phyloP scores from a whole-genome alignment of 2,329 filamentous ascomycete species.

The Rutstroemia sydowiana region DNA sequence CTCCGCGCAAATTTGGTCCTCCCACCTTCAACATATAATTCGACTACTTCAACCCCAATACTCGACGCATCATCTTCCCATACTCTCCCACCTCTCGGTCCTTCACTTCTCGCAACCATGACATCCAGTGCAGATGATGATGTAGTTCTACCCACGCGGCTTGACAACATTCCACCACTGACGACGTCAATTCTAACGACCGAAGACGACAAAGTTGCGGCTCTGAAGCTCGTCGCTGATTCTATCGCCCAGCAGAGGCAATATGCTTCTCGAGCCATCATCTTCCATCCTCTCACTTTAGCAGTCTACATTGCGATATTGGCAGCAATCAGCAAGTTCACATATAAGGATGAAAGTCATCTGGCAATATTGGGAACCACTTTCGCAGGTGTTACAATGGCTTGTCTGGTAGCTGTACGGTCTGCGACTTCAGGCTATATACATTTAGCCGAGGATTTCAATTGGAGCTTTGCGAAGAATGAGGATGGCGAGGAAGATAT shows the following conservation, averaged over 20 bases:
- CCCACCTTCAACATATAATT: conserved; percentile 39
- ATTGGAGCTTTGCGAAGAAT: conserved; percentile 21
- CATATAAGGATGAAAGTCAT: conserved; percentile 38
- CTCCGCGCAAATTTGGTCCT: conserved; percentile 74
- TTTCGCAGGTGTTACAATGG: conserved; percentile 54
- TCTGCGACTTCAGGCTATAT: conserved; percentile 53
- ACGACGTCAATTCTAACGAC: conserved; percentile 49
- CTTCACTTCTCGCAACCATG: conserved; percentile 32
- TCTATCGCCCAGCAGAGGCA: conserved; percentile 78
- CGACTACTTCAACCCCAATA: conserved; percentile 57
- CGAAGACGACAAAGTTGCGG: conserved; percentile 55
- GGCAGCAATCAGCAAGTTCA: conserved; percentile 37
- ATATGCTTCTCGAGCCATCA: conserved; percentile 28
- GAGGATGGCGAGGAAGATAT: conserved; percentile 41
- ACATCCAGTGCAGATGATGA: conserved; percentile 30
- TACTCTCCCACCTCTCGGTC: conserved; percentile 32
- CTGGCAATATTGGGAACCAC: conserved; percentile 50
- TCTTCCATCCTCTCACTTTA: conserved; percentile 46
- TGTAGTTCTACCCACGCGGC: conserved; percentile 30
- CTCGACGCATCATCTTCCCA: conserved; percentile 45
- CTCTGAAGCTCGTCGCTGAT: conserved; percentile 69
- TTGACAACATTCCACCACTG: conserved; percentile 52
- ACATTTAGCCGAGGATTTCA: conserved; percentile 24
- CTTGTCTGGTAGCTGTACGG: conserved; percentile 54
- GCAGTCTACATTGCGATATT: conserved; percentile 40